Conservation (phyloP, 2,329 filamentous ascomycete genomes). For the Colletotrichum magnum region DNA sequence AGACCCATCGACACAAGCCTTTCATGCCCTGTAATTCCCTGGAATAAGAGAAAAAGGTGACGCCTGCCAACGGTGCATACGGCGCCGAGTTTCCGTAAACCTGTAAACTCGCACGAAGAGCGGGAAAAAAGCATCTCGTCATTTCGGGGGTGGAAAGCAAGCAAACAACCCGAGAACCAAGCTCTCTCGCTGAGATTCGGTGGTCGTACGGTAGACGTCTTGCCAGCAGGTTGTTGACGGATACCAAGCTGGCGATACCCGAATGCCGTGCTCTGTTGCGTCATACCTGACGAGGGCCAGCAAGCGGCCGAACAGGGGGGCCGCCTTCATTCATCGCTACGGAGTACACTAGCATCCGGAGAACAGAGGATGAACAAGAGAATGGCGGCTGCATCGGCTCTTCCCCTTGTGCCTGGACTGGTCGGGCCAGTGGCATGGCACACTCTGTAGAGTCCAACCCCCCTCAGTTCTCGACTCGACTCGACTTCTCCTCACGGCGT, state of each 20-base stretch:
- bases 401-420: conserved; percentile 29
- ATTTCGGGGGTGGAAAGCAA: conserved; percentile 19
- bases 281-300: conserved; percentile 33
- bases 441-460: not conserved
- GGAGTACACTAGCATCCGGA: too few relatives aligned
- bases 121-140: conserved; percentile 19
- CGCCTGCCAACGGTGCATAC: conserved; percentile 15
- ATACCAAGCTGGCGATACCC: conserved; percentile 35
- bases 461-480: not conserved
- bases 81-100: conserved; percentile 21
- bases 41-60: not conserved
- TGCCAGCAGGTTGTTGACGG: not conserved
- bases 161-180: not conserved
- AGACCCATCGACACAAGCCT: not conserved
- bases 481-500: not conserved
- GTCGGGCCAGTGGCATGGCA: conserved; percentile 28
- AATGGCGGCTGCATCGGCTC: conserved; percentile 30
- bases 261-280: conserved; percentile 39
- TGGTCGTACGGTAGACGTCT: not conserved
- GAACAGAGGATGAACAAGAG: not conserved
- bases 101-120: conserved; percentile 1
- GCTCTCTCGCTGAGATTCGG: conserved; percentile 2
- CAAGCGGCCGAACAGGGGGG: not conserved
- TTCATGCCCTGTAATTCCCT: not conserved
- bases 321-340: not conserved